Base-by-base conservation (phyloP, 441 rosid species). In the Capsella rubella region DNA sequence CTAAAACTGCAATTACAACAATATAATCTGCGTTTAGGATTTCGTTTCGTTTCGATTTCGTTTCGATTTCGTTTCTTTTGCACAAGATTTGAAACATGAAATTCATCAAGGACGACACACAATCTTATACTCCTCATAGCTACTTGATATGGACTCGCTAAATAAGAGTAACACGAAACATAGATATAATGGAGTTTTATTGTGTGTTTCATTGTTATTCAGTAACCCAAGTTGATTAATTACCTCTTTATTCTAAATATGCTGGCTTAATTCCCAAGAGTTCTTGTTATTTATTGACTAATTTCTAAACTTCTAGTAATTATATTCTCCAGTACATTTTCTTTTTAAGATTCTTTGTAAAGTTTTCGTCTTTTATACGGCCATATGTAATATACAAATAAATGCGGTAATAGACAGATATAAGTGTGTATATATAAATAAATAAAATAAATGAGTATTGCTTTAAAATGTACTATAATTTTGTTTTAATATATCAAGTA, bases 21-120 rank as follows among this genome's bases (percentile, higher is more conserved):
- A 10, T 39, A 39, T 46, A 10, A 39, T 46, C 35, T 46, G 15
- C 8, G 64, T 56, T 55, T 16, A 56, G 54, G 29, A 37, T 54
- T 46, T 69, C 29, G 66, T 49, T 34, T 21, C 15, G 6, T 29
- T 35, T 16, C 49, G 37, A 45, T 49, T 34, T 21, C 15, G 6
- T 29, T 35, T 16, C 49, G 37, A 45, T 18, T 59, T 58, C 47
- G 74, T 73, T 47, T 73, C 50, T 32, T 21, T 64, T 34, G 50
- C 67, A 45, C 69, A 73, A 64, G 71, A 52, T 73, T 73, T 64
- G 13, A 73, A 64, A 32, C 77, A 64, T 64, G 50, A 64, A 64
- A 73, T 49, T 35, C 58, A 55, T 2, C 57, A 46, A 25, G 16
- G 55, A 34, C 25, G 25, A 21, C 25, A 21, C 31, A 63, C 55